A percentile compares a stretch with the other conserved stretches of the same genome.
phyloP scores from a whole-genome alignment of 345 rosid species.

The Salix caprea region DNA sequence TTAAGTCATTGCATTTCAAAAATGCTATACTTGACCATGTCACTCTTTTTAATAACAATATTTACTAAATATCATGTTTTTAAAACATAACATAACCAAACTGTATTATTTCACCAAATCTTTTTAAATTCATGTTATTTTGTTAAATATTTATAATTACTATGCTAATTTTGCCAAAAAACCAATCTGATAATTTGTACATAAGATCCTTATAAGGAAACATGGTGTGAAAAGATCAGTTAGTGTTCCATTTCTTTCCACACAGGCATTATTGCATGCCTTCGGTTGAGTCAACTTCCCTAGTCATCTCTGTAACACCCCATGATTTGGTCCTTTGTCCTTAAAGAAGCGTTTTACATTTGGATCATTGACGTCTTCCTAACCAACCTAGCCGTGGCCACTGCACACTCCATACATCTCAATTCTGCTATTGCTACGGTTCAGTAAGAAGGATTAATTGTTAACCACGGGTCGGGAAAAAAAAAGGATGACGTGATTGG shows the following conservation, averaged over 20 bases:
- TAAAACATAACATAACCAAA: too few relatives aligned
- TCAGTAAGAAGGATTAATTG: background rate
- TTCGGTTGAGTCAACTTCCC: background rate
- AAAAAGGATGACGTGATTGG: background rate
- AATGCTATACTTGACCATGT: too few relatives aligned
- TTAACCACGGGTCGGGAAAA: background rate
- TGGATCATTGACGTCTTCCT: background rate
- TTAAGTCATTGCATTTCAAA: too few relatives aligned
- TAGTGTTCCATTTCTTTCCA: background rate
- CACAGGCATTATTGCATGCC: background rate
- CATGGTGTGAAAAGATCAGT: background rate
- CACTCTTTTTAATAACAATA: too few relatives aligned
- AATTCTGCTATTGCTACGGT: background rate
- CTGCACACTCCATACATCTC: too few relatives aligned
- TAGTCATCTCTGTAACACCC: background rate
- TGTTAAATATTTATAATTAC: too few relatives aligned
- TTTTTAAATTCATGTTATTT: too few relatives aligned
- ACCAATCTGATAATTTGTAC: background rate
- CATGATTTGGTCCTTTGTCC: background rate
- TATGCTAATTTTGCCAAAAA: too few relatives aligned
- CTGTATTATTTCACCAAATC: too few relatives aligned
- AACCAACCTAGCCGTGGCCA: background rate
- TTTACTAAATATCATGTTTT: too few relatives aligned
- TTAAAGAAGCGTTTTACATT: background rate
- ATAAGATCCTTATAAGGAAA: background rate